Evolutionary conservation across 106 monocot genomes (phyloP), one percentile per base, ranked within the genome.

Genomic region (Xerophyta viscosa): DNA sequence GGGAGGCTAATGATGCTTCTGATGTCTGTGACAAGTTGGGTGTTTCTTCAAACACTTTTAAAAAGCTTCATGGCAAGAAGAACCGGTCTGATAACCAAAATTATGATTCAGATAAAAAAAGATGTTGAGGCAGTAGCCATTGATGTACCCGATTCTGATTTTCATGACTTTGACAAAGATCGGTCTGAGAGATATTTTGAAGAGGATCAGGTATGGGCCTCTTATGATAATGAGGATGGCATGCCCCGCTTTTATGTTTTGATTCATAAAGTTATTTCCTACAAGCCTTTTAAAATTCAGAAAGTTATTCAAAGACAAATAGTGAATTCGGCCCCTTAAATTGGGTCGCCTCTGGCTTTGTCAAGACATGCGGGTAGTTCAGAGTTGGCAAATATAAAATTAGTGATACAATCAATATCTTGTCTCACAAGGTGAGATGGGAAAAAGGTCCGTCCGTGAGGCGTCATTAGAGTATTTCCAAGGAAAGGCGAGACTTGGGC

Each of bases 81-180:
- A 43, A 14, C 36, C 29, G 54, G 12, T 41, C 59, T 20, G 18
- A 33, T 31, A 29, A 29, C 29, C 14, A 14, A 24, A 13, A 12
- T 68, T 24, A 53, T 57, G 61, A 29, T 37, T 61, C 64, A 9
- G 52, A 72, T 41, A 37, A 61, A 9, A 67, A n/a, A 56, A 41
- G 15, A 10, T 27, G 21, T 25, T 27, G 50, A 46, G 31, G 60
- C 55, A 43, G 44, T 66, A 4, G 36, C 60, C 24, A 77, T 83
- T 65, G 66, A 77, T 68, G 84, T 84, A 36, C 78, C 84, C 48
- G 84, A 84, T 60, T 61, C 78, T 8, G 78, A 84, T 37, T 84
- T 84, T 54, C 61, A 78, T 69, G 84, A 78, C 62, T 84, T 84
- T 69, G 84, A 84, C 65, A 67, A 52, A 41, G 68, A 79, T 57